Evolutionary conservation across 2,329 filamentous ascomycete genomes (phyloP).

Genomic region (Beauveria sp.): DNA sequence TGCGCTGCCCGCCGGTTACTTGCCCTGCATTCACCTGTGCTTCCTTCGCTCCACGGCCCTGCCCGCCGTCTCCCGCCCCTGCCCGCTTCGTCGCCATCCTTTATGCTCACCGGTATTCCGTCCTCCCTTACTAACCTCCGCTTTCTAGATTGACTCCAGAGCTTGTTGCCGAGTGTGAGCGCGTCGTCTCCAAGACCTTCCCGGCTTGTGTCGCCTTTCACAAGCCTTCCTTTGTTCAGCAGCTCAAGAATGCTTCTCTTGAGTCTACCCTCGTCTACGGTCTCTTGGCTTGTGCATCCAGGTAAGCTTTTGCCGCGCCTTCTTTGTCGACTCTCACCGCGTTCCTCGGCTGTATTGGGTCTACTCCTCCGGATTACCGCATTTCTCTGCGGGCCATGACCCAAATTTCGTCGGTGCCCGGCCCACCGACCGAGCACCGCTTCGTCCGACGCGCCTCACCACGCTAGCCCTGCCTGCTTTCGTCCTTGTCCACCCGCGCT

Average conservation of each 20-base stretch:
- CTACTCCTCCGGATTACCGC: neutral
- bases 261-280: slow-evolving; percentile 51
- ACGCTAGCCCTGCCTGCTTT: neutral
- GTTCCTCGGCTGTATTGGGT: slow-evolving; percentile 8
- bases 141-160: slow-evolving; percentile 44
- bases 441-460: neutral
- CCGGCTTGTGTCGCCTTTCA: slow-evolving; percentile 56
- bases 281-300: slow-evolving; percentile 48
- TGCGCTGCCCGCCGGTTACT: slow-evolving; percentile 5
- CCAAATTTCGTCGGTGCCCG: slow-evolving; percentile 13
- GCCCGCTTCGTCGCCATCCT: neutral
- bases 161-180: slow-evolving; percentile 51
- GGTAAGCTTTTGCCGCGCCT: slow-evolving; percentile 35
- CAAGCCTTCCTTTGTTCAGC: slow-evolving; percentile 54
- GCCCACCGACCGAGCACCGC: slow-evolving; percentile 6
- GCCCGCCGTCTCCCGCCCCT: neutral
- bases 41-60: neutral
- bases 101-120: neutral
- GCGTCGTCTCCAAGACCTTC: slow-evolving; percentile 53
- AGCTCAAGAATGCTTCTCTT: slow-evolving; percentile 48
- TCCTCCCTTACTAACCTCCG: slow-evolving; percentile 17
- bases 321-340: slow-evolving; percentile 15
- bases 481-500: neutral
- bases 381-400: slow-evolving; percentile 2
- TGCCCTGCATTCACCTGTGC: slow-evolving; percentile 7